Evolutionary conservation across 2,329 filamentous ascomycete species (phyloP), one percentile per base, ranked within the genome.

Genomic region (Drechslerella coelobrocha): DNA sequence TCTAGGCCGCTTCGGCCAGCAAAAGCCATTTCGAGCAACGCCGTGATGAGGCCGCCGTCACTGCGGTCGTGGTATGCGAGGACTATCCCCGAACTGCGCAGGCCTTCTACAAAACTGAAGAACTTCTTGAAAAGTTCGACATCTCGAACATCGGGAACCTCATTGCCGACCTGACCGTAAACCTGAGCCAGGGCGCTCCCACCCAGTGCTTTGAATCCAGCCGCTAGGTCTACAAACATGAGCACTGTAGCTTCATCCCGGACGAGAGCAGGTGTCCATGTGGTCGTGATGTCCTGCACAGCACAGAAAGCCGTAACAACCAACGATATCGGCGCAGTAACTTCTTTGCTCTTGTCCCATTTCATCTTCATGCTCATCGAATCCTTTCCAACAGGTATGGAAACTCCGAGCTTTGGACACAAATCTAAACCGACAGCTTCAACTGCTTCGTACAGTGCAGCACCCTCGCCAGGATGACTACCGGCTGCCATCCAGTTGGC

Each of bases 401-500:
- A 91, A 72, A 99, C 87, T 31, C 90, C 91, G n/a, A 97, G 84
- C 75, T 89, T 84, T 1, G 92, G 92, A 79, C 94, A 99, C 7
- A 99, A 83, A 51, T 96, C 89, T 86, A 96, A 89, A 52, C 92
- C 92, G 65, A 97, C 92, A 8, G 93, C 92, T 78, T 96, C 86
- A 1, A 97, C 94, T 27, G 92, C 94, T 79, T 97, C 91, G 77
- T 96, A 97, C 29, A 97, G 84, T 14, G 89, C 91, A 39, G 93
- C 92, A 41, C 91, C 92, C 79, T 99, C 94, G 50, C 94, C 94
- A 21, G 90, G 88, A 78, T 97, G 92, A 77, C 88, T 92, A 71
- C 92, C 90, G n/a, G 93, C 93, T 2, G 92, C 92, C 94, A 97
- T 97, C 93, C 93, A 99, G 81, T 99, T 97, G 53, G 93, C 93